Conservation (phyloP, 2,329 filamentous ascomycete species). For the Colletotrichum gigasporum region DNA sequence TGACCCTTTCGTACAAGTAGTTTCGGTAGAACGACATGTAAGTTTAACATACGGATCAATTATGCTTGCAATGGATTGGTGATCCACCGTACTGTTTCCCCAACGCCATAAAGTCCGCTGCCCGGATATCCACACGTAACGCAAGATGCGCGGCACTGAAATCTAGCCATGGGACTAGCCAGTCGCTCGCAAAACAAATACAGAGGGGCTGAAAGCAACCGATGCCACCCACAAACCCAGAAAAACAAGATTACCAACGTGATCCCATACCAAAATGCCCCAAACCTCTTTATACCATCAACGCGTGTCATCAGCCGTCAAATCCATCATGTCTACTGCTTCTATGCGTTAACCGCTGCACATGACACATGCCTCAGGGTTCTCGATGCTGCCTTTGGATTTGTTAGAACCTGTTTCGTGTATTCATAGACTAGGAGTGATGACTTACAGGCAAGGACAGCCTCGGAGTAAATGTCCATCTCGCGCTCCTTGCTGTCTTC, state of each 20-base stretch:
- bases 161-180: background rate
- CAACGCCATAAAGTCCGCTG: background rate
- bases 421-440: background rate
- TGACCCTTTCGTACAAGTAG: too few relatives aligned
- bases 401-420: slow-evolving; percentile 41
- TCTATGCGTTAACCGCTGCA: slow-evolving; percentile 80
- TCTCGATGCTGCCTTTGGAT: slow-evolving; percentile 85
- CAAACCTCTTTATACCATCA: slow-evolving; percentile 25
- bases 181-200: slow-evolving; percentile 15
- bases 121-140: background rate
- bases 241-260: slow-evolving; percentile 18
- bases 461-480: slow-evolving; percentile 94
- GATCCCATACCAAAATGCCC: slow-evolving; percentile 16
- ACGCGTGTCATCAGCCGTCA: slow-evolving; percentile 32
- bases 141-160: background rate
- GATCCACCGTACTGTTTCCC: background rate
- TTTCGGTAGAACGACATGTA: too few relatives aligned
- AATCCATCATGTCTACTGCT: slow-evolving; percentile 11
- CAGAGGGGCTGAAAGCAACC: slow-evolving; percentile 2
- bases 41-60: too few relatives aligned
- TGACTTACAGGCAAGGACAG: slow-evolving; percentile 83
- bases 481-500: slow-evolving; percentile 79
- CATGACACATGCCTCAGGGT: slow-evolving; percentile 95
- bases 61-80: background rate
- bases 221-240: slow-evolving; percentile 22